Conservation (phyloP, 2,329 filamentous ascomycete species). For the Didymella segeticola region DNA sequence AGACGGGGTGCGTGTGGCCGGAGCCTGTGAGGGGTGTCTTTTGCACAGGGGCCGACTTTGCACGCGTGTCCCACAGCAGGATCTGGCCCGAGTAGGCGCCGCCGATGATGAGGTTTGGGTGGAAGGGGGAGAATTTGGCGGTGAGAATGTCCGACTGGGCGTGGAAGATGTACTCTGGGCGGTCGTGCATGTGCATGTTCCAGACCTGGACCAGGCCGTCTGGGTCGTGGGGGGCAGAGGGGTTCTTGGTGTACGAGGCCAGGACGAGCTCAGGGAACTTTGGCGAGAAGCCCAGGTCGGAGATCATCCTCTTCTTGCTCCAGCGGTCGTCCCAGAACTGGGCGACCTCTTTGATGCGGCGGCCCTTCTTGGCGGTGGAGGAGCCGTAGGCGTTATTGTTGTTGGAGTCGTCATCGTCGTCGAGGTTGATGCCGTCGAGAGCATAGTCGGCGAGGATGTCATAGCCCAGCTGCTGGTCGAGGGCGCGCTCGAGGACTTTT, state of each 20-base stretch:
- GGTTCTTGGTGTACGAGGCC: conserved; percentile 96
- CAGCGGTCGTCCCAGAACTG: conserved; percentile 96
- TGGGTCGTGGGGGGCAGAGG: conserved; percentile 90
- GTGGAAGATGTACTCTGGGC: conserved; percentile 95
- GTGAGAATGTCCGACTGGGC: conserved; percentile 94
- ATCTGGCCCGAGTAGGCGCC: conserved; percentile 97
- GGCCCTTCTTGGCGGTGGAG: conserved; percentile 71
- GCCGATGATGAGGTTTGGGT: conserved; percentile 93
- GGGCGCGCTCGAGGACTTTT: conserved; percentile 93
- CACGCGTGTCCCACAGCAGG: conserved; percentile 93
- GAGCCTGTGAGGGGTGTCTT: conserved; percentile 95
- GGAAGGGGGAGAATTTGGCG: conserved; percentile 97
- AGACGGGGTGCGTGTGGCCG: conserved; percentile 95
- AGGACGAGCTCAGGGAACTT: conserved; percentile 94
- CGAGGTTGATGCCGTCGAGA: conserved; percentile 75
- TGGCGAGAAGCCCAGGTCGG: conserved; percentile 91
- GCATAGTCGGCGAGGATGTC: conserved; percentile 96
- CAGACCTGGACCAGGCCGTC: conserved; percentile 94
- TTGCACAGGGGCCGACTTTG: conserved; percentile 81
- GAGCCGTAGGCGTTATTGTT: conserved; percentile 77
- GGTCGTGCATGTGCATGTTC: conserved; percentile 93
- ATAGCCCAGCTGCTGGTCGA: conserved; percentile 94
- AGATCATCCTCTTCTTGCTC: conserved; percentile 98
- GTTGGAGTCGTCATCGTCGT: conserved; percentile 87
- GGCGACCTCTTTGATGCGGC: conserved; percentile 82